Percentiles rank a stretch among this genome's conserved stretches.
These are phyloP conservation scores for Puccinia novopanici DNA, from an alignment of 1,284 basidiomycete genomes.

Conservation along the genomic window DNA sequence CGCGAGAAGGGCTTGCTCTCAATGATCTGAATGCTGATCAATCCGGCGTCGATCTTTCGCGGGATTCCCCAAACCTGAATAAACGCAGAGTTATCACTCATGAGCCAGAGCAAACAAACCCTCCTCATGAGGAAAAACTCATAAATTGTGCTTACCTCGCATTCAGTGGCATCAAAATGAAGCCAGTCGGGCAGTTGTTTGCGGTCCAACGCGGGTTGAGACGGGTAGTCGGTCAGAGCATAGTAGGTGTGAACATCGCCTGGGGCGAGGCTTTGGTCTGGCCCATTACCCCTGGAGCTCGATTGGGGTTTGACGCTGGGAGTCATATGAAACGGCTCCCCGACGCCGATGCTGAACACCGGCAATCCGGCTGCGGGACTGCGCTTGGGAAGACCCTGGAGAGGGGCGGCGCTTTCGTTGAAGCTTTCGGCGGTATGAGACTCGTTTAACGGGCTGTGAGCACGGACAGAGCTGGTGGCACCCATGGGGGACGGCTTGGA, in stretches of 20 bases:
- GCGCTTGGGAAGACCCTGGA: background rate
- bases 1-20: conserved; percentile 17
- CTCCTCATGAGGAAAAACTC: background rate
- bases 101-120: background rate
- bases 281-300: background rate
- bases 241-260: conserved; percentile 6
- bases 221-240: conserved; percentile 38
- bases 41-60: conserved; percentile 34
- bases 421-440: conserved; percentile 17
- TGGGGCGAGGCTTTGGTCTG: background rate
- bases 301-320: conserved; percentile 34
- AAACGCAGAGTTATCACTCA: background rate
- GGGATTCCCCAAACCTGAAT: conserved; percentile 50
- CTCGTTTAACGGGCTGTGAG: conserved; percentile 11
- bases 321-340: conserved; percentile 48
- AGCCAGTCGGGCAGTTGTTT: conserved; percentile 49
- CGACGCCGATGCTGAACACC: conserved; percentile 39
- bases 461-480: conserved; percentile 17
- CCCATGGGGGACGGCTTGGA: conserved; percentile 12
- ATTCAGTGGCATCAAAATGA: conserved; percentile 48
- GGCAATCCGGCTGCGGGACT: background rate
- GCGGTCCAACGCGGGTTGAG: conserved; percentile 18
- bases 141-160: conserved; percentile 25
- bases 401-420: background rate
- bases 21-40: conserved; percentile 48